phyloP scores from a whole-genome alignment of 2,329 filamentous ascomycete genomes.

The Diaporthe citrichinensis region DNA sequence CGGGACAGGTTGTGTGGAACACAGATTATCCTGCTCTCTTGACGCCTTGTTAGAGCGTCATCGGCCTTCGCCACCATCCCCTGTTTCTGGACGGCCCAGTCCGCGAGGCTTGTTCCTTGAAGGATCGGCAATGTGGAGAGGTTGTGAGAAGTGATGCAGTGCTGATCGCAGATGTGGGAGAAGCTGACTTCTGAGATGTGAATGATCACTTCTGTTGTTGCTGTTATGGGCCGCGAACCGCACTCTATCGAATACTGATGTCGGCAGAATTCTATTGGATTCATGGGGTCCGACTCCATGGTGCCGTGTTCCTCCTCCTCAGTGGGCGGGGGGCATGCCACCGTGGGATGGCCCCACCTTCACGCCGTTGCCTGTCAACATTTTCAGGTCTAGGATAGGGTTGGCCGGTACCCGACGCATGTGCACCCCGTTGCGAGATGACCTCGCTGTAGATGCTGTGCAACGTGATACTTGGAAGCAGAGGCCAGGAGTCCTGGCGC shows the following conservation, averaged over 20 bases:
- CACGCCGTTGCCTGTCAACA: background rate
- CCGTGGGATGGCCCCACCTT: background rate
- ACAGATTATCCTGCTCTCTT: background rate
- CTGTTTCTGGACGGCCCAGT: background rate
- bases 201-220: background rate
- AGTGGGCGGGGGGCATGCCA: background rate
- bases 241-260: background rate
- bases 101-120: background rate
- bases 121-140: background rate
- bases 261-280: background rate
- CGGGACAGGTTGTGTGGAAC: background rate
- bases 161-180: background rate
- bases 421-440: background rate
- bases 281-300: too few relatives aligned
- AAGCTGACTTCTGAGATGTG: background rate
- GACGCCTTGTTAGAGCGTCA: background rate
- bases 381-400: background rate
- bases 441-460: background rate
- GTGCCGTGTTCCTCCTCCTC: background rate
- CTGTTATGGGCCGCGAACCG: background rate
- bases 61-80: slow-evolving; percentile 18
- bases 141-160: background rate
- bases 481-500: background rate
- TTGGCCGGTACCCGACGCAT: background rate
- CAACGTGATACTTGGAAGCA: background rate